Conservation (phyloP, 2,329 filamentous ascomycete genomes). For the Cercospora beticola region DNA sequence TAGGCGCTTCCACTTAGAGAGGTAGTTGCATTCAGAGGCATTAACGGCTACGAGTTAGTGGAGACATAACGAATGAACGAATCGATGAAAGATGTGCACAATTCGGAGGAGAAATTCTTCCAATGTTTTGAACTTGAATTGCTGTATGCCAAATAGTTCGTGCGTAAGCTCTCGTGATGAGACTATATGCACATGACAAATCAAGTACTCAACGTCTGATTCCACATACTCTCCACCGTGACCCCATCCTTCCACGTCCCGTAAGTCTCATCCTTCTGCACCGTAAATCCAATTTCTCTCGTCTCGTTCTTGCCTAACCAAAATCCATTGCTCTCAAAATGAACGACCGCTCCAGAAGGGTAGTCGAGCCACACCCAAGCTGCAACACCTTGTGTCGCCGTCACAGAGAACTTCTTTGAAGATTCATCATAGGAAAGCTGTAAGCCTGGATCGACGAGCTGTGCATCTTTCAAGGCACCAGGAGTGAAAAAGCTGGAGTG, state of each 20-base stretch:
- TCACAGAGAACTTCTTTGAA: slow-evolving; percentile 47
- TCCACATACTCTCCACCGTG: slow-evolving; percentile 55
- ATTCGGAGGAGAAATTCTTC: no score
- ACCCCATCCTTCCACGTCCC: slow-evolving; percentile 50
- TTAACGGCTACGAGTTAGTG: no score
- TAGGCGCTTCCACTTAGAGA: no score
- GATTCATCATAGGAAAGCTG: slow-evolving; percentile 38
- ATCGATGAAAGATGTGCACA: no score
- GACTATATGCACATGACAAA: background rate
- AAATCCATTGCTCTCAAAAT: slow-evolving; percentile 57
- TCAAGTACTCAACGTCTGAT: slow-evolving; percentile 38
- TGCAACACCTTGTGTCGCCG: slow-evolving; percentile 50
- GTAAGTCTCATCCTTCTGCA: slow-evolving; percentile 47
- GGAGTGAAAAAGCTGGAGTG: slow-evolving; percentile 56
- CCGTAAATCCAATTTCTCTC: slow-evolving; percentile 48
- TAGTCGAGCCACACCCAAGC: slow-evolving; percentile 59
- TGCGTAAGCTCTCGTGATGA: background rate
- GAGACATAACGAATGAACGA: background rate
- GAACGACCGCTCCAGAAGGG: slow-evolving; percentile 49
- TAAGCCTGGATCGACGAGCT: slow-evolving; percentile 52
- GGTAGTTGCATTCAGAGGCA: no score
- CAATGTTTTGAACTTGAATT: no score
- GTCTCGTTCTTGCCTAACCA: slow-evolving; percentile 49
- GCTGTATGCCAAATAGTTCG: no score
- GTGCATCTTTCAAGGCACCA: slow-evolving; percentile 46